Percentiles rank a stretch among this genome's conserved stretches.
These are phyloP conservation scores for Phaeophleospora eucalypticola DNA, from an alignment of 2,329 filamentous ascomycete species.

Conservation along the genomic window DNA sequence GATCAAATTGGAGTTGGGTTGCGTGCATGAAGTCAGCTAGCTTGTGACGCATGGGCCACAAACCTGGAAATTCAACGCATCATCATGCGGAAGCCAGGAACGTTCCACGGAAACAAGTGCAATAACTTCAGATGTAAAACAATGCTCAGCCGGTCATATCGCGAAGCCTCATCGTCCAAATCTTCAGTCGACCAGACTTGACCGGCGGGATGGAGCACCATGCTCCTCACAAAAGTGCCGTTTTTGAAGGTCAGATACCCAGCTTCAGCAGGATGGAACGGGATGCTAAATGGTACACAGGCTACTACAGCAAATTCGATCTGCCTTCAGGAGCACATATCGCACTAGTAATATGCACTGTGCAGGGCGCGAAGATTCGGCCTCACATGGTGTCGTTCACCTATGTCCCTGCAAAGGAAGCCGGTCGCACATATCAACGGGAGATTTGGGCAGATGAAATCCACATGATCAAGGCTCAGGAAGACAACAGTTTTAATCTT, in stretches of 20 bases:
- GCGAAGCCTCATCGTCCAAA: too few species aligned
- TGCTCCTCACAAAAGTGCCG: slow-evolving; percentile 38
- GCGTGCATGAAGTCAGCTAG: too few species aligned
- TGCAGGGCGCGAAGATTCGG: slow-evolving; percentile 38
- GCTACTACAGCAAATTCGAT: slow-evolving; percentile 50
- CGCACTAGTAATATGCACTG: slow-evolving; percentile 45
- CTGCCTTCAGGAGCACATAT: slow-evolving; percentile 45
- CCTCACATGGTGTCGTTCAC: slow-evolving; percentile 48
- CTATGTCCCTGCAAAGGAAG: slow-evolving; percentile 39
- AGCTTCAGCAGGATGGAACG: neutral
- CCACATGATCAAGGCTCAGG: slow-evolving; percentile 29
- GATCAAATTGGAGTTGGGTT: too few species aligned
- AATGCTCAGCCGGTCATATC: too few species aligned
- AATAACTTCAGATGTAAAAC: too few species aligned
- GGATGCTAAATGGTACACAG: neutral
- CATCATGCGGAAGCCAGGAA: neutral
- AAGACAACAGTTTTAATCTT: slow-evolving; percentile 39
- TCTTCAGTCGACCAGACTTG: too few species aligned
- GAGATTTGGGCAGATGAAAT: slow-evolving; percentile 44
- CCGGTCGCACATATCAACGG: slow-evolving; percentile 36
- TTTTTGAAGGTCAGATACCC: slow-evolving; percentile 39
- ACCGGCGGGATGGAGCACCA: slow-evolving; percentile 46
- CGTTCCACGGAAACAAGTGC: too few species aligned
- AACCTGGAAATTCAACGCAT: too few species aligned
- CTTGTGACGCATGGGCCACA: too few species aligned